Percentiles rank a stretch among this genome's conserved stretches.
phyloP scores from a whole-genome alignment of 768 basidiomycete species.

The Collybiopsis confluens region DNA sequence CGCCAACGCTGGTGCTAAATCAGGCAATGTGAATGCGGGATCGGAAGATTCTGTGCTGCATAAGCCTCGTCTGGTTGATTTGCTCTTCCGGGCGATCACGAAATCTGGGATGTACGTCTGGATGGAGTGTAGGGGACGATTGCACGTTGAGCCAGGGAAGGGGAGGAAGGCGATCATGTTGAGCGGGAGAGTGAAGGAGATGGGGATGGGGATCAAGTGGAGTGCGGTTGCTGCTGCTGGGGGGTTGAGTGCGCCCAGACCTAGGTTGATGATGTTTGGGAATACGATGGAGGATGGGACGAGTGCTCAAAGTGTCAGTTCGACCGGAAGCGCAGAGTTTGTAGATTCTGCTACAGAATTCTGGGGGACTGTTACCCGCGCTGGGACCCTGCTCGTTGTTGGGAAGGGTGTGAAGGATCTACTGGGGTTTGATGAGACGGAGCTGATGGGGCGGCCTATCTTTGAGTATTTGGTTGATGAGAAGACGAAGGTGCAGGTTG shows the following conservation, averaged over 20 bases:
- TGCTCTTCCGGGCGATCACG: slow-evolving; percentile 79
- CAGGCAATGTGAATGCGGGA: slow-evolving; percentile 3
- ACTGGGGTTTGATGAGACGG: slow-evolving; percentile 56
- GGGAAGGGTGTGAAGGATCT: slow-evolving; percentile 53
- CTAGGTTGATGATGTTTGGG: not conserved
- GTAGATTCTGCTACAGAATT: slow-evolving; percentile 29
- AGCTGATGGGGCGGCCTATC: slow-evolving; percentile 47
- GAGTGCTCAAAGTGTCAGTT: not conserved
- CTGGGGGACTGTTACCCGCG: slow-evolving; percentile 49
- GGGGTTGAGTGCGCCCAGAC: slow-evolving; percentile 29
- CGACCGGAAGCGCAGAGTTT: not conserved
- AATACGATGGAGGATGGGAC: slow-evolving; percentile 6
- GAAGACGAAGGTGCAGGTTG: slow-evolving; percentile 16
- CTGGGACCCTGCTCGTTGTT: slow-evolving; percentile 47
- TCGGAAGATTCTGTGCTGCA: slow-evolving; percentile 10
- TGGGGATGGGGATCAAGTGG: slow-evolving; percentile 59
- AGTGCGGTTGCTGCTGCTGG: slow-evolving; percentile 47
- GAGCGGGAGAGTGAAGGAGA: slow-evolving; percentile 69
- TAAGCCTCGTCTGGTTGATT: slow-evolving; percentile 61
- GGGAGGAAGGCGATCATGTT: slow-evolving; percentile 92
- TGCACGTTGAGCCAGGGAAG: slow-evolving; percentile 91
- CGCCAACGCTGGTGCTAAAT: not conserved
- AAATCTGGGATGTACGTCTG: slow-evolving; percentile 71
- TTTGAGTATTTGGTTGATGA: slow-evolving; percentile 30
- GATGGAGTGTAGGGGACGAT: slow-evolving; percentile 85